Base-by-base conservation (phyloP, 495 filamentous ascomycete genomes). In the Penicillium pancosmium region DNA sequence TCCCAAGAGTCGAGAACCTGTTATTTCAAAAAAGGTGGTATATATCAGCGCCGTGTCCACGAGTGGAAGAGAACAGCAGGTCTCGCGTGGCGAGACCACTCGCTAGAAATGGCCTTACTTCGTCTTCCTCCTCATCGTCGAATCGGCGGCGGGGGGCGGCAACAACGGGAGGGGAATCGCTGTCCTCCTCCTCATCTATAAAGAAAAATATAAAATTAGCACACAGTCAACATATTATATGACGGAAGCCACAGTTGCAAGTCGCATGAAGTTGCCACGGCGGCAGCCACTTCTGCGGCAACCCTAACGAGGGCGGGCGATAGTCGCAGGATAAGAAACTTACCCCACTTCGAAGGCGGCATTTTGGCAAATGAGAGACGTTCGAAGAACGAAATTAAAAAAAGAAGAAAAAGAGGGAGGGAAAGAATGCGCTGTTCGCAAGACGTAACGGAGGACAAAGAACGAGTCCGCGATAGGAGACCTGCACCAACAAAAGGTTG, bases 1-100 rank as follows among this genome's bases (percentile, higher is more conserved):
- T 97, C 92, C 95, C 95, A 99, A 19, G 91, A 93, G 47, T 99
- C 95, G 57, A 97, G 84, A 56, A 97, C 91, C 90, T 96, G 58
- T 21, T 51, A 8, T 16, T 55, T 31, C 54, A 59, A 59, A 54
- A 52, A 59, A 54, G 36, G 21, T 68, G 58, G 48, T 36, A 44
- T 15, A 9, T 5, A 38, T 13, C 15, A 13, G 11, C 11, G 15
- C 15, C 12, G 36, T 38, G 11, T 38, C 12, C 15, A 36, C 4
- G 3, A 38, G 11, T 38, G 15, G 0, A 4, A 38, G 36, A 38
- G 15, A 13, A 38, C 36, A 10, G 12, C 11, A n/a, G 13, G 25
- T 11, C 23, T 15, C 11, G 31, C 12, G 44, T 8, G 36, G 10
- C 15, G 47, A 50, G 38, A 31, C 41, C 5, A 9, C 50, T 36